Percentiles rank a stretch among this genome's conserved stretches.
phyloP scores from a whole-genome alignment of 495 filamentous ascomycete species.

The Cudoniella acicularis region DNA sequence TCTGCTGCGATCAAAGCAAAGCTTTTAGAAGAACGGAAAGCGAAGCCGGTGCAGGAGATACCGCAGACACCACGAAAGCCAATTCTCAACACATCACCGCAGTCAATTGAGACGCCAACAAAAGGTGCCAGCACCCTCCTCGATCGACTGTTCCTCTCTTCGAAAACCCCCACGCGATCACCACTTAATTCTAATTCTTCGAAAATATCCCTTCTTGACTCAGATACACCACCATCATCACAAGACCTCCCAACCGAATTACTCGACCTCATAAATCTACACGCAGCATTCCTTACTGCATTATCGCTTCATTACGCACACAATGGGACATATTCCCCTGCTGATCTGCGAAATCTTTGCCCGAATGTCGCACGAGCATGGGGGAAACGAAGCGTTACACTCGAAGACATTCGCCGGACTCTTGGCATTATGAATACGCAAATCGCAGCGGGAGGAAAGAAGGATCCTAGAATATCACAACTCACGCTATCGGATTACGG shows the following conservation, averaged over 20 bases:
- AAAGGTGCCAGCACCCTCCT: constrained; percentile 24
- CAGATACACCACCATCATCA: not conserved
- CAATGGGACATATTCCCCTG: constrained; percentile 56
- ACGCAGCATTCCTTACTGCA: constrained; percentile 55
- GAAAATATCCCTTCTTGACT: constrained; percentile 1
- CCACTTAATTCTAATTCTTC: constrained; percentile 5
- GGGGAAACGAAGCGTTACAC: constrained; percentile 54
- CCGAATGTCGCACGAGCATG: constrained; percentile 54
- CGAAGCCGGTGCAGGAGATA: not conserved
- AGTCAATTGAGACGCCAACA: constrained; percentile 20
- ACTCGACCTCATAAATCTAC: constrained; percentile 50
- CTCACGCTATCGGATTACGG: constrained; percentile 60
- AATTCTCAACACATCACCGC: not conserved
- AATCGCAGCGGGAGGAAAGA: constrained; percentile 13
- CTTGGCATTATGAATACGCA: constrained; percentile 46
- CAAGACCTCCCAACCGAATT: constrained; percentile 46
- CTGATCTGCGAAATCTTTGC: constrained; percentile 52
- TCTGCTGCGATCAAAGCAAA: not conserved
- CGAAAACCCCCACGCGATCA: constrained; percentile 14
- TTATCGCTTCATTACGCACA: constrained; percentile 59
- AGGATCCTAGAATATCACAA: constrained; percentile 12
- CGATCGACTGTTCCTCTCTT: constrained; percentile 20
- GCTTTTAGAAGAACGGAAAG: constrained; percentile 7
- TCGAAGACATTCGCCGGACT: constrained; percentile 55
- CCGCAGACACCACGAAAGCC: constrained; percentile 20